Evolutionary conservation across 2,329 filamentous ascomycete species (phyloP), one percentile per base, ranked within the genome.

Genomic region (Aureobasidium sp.): DNA sequence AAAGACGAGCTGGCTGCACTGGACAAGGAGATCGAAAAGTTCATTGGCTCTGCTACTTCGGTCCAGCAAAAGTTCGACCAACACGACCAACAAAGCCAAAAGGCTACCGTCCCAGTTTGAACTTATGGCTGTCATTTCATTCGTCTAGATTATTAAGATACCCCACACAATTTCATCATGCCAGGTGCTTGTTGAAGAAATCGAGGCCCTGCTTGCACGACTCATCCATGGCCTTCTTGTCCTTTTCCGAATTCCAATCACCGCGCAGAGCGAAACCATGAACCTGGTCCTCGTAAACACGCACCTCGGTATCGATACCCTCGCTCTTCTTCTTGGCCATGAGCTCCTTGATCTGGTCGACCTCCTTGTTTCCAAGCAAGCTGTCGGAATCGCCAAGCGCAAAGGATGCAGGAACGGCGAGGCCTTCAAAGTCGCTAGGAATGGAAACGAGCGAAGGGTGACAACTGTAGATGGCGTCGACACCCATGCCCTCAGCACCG

Each of bases 1-100:
- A 96, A 96, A 73, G 92, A 97, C 61, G 91, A 97, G 69, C 78
- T 99, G 53, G 91, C 89, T 25, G 96, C 89, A 69, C 78, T 99
- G 64, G 94, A 99, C 69, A 88, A 89, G 70, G 91, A 96, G 74
- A 78, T 97, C 62, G 94, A 97, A 76, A 92, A 90, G 70, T 96
- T 96, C 71, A 93, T 96, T 69, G 91, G 95, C 74, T 89, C 90
- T 70, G 71, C 87, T 77, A 16, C 21, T n/a, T 37, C 54, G 27
- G 47, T 65, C 13, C 59, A 65, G 59, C 63, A 65, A 44, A 49
- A 62, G 13, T 65, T 65, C 32, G 62, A 65, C 9, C 48, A 59
- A 27, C 53, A 62, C 45, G 39, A 62, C 16, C 44, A 61, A 61
- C 57, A 49, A 34, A 49, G 21, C 9, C 41, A 44, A 34, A 51